Base-by-base conservation (phyloP, 1,139 yeast genomes). In the Diutina neorugosa region DNA sequence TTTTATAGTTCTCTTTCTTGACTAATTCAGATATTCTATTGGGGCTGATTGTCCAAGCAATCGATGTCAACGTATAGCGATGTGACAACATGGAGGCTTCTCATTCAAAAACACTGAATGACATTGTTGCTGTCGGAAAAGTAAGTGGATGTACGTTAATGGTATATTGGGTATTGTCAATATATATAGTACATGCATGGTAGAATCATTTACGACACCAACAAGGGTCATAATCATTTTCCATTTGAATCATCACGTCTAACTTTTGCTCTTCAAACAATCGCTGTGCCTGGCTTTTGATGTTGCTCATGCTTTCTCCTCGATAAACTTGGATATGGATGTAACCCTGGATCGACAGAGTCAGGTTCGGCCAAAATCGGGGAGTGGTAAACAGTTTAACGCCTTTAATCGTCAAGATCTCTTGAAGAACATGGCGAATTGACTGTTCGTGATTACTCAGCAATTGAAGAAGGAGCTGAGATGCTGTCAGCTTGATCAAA, bases 351-450 rank as follows among this genome's bases (percentile, higher is more conserved):
- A 81, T 61, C 4, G 59, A 60, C 43, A 70, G 68, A 16, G 78
- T 78, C 52, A 78, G 78, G 21, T 46, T 46, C 4, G 93, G 88
- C 98, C 98, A 91, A 66, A 91, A 91, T 58, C 96, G 72, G 2
- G 97, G 97, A 0, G 91, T 86, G 0, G 95, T 81, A 61, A 88
- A 87, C 1, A 96, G 83, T 52, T 84, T 80, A 1, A 93, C 86
- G 1, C 98, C 98, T 9, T 86, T 84, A 14, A 88, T 77, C 16
- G 77, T 71, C 4, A 83, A 71, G 4, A 91, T 74, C 54, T 86
- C 93, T 57, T 80, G 78, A 44, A 93, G 71, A 0, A 84, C 77
- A 23, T 77, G 77, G 50, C 91, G 76, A 11, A 90, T 71, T 49
- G 73, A 68, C 53, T 77, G 74, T 60, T 90, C 96, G 52, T 69